These are phyloP conservation scores for Aegilops umbellulata DNA, from an alignment of 176 grass and related monocot genomes.

Conservation along the genomic window DNA sequence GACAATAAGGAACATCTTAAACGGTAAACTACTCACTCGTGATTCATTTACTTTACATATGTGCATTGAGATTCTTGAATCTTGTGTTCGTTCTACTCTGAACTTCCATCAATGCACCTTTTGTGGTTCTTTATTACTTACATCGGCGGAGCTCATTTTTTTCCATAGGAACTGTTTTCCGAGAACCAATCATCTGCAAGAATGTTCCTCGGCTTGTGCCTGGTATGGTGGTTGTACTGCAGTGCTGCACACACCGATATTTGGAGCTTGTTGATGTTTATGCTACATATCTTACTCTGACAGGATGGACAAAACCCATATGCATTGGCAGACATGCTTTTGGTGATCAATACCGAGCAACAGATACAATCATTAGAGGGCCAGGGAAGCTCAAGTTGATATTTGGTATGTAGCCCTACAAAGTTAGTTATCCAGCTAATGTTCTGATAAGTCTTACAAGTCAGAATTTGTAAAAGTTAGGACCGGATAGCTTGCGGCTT, in stretches of 20 bases:
- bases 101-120: neutral
- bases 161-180: constrained; percentile 69
- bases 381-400: constrained; percentile 79
- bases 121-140: constrained; percentile 6
- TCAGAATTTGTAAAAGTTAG: neutral
- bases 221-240: constrained; percentile 38
- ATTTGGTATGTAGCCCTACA: constrained; percentile 53
- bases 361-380: constrained; percentile 65
- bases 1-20: constrained; percentile 81
- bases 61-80: neutral
- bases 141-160: neutral
- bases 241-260: constrained; percentile 2
- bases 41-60: constrained; percentile 6
- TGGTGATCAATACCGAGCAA: constrained; percentile 84
- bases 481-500: neutral
- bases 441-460: constrained; percentile 13
- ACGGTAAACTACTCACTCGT: constrained; percentile 40
- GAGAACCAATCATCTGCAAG: constrained; percentile 84
- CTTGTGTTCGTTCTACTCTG: constrained; percentile 16
- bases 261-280: neutral
- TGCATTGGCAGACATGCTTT: constrained; percentile 86
- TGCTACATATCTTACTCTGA: constrained; percentile 10
- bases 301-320: constrained; percentile 74
- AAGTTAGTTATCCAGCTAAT: neutral
- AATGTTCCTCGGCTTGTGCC: constrained; percentile 69